phyloP scores from a whole-genome alignment of 768 basidiomycete genomes.

The Tylopilus sp. region DNA sequence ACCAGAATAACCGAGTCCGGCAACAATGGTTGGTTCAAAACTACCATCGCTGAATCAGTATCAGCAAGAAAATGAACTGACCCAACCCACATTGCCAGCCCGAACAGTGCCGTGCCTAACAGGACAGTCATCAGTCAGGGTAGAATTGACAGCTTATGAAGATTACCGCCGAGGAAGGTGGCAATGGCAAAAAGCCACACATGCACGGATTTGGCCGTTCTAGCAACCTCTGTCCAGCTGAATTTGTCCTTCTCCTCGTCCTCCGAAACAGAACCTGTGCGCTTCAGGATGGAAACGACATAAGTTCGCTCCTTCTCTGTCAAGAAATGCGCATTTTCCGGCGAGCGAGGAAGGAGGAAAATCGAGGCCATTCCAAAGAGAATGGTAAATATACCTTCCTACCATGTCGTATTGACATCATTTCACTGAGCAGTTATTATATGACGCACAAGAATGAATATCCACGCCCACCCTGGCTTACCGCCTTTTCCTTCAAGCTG shows the following conservation, averaged over 20 bases:
- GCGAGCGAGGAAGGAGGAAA: slow-evolving; percentile 46
- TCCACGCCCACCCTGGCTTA: neutral
- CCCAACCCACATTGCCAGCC: slow-evolving; percentile 25
- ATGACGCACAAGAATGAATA: slow-evolving; percentile 43
- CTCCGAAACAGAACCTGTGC: slow-evolving; percentile 33
- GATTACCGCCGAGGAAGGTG: slow-evolving; percentile 51
- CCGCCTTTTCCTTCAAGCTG: neutral
- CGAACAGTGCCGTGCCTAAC: slow-evolving; percentile 17
- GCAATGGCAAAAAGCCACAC: slow-evolving; percentile 48
- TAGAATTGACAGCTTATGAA: neutral
- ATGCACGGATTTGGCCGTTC: slow-evolving; percentile 50
- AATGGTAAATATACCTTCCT: slow-evolving; percentile 62
- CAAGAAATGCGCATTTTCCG: slow-evolving; percentile 39
- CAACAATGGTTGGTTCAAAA: slow-evolving; percentile 57
- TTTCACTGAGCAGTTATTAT: neutral
- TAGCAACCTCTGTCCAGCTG: slow-evolving; percentile 54
- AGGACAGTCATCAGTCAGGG: neutral
- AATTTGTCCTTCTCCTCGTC: slow-evolving; percentile 46
- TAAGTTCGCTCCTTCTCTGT: slow-evolving; percentile 48
- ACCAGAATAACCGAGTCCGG: slow-evolving; percentile 53
- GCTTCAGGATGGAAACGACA: slow-evolving; percentile 30
- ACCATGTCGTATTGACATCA: neutral
- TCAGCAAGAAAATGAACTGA: slow-evolving; percentile 18
- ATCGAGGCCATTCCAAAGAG: slow-evolving; percentile 51
- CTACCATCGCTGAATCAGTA: slow-evolving; percentile 41